phyloP scores from a whole-genome alignment of 805 yeast genomes.

The Metschnikowia shivogae region DNA sequence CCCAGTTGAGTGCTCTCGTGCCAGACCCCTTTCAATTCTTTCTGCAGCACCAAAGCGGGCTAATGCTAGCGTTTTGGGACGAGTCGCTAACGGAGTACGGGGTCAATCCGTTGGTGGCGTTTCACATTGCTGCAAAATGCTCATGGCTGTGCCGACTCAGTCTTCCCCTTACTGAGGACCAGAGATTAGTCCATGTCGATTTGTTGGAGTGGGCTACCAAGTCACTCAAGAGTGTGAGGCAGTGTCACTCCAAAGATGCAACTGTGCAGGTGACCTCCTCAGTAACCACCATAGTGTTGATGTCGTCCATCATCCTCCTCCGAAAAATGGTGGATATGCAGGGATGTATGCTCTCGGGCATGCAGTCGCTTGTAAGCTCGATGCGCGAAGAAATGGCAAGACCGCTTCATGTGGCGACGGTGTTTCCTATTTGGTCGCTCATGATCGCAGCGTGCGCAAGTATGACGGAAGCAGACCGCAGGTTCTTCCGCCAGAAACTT shows the following conservation, averaged over 20 bases:
- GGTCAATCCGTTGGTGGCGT: conserved; percentile 12
- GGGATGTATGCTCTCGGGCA: not conserved
- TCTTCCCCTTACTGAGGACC: conserved; percentile 5
- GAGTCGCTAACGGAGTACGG: conserved; percentile 7
- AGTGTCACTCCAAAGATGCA: not conserved
- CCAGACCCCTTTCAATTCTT: conserved; percentile 15
- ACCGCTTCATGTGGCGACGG: conserved; percentile 6
- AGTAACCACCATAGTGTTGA: conserved; percentile 11
- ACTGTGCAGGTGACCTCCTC: conserved; percentile 8
- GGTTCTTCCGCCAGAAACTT: conserved; percentile 7
- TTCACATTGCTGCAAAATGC: conserved; percentile 16
- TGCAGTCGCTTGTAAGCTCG: conserved; percentile 5
- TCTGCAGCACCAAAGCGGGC: conserved; percentile 4
- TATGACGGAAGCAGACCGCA: conserved; percentile 1
- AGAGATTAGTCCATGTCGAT: conserved; percentile 3
- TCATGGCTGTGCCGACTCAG: conserved; percentile 18
- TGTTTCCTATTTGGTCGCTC: conserved; percentile 16
- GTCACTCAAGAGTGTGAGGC: conserved; percentile 3
- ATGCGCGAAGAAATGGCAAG: conserved; percentile 9
- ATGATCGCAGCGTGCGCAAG: conserved; percentile 15
- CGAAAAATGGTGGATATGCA: conserved; percentile 8
- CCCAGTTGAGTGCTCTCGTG: conserved; percentile 7
- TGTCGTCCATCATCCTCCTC: conserved; percentile 10
- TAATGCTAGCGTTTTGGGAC: conserved; percentile 6
- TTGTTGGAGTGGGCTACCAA: conserved; percentile 8